Conservation (phyloP, 257 asterid species). For the Solanum okadae region DNA sequence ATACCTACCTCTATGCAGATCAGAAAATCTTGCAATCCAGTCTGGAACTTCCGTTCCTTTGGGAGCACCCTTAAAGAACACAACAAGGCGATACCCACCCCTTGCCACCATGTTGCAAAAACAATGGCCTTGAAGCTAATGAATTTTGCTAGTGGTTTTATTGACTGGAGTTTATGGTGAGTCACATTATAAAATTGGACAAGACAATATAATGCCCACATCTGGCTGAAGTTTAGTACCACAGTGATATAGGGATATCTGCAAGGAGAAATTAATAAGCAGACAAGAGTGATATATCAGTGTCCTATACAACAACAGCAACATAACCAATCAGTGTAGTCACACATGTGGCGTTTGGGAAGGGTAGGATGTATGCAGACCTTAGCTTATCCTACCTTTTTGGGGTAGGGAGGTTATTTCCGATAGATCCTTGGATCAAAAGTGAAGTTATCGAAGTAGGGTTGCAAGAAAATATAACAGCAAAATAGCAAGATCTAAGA, state of each 20-base stretch:
- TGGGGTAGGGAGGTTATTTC: background rate
- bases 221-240: slow-evolving; percentile 84
- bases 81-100: slow-evolving; percentile 75
- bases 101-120: slow-evolving; percentile 99
- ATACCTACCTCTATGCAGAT: slow-evolving; percentile 69
- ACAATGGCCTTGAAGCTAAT: slow-evolving; percentile 96
- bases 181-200: slow-evolving; percentile 84
- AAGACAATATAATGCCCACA: slow-evolving; percentile 94
- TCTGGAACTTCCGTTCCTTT: slow-evolving; percentile 46
- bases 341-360: background rate
- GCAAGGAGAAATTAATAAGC: slow-evolving; percentile 13
- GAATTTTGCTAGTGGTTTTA: slow-evolving; percentile 93
- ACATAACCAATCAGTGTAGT: background rate
- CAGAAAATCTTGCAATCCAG: slow-evolving; percentile 75
- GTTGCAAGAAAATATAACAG: background rate
- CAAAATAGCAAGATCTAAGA: background rate
- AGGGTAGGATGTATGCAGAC: background rate
- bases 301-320: background rate
- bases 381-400: background rate
- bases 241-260: slow-evolving; percentile 85
- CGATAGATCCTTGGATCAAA: background rate
- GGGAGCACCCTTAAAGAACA: slow-evolving; percentile 55
- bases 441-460: background rate
- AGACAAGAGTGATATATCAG: background rate
- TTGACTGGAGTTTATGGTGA: slow-evolving; percentile 52